Evolutionary conservation across 345 rosid species (phyloP).

Genomic region (Moricandia arvensis): DNA sequence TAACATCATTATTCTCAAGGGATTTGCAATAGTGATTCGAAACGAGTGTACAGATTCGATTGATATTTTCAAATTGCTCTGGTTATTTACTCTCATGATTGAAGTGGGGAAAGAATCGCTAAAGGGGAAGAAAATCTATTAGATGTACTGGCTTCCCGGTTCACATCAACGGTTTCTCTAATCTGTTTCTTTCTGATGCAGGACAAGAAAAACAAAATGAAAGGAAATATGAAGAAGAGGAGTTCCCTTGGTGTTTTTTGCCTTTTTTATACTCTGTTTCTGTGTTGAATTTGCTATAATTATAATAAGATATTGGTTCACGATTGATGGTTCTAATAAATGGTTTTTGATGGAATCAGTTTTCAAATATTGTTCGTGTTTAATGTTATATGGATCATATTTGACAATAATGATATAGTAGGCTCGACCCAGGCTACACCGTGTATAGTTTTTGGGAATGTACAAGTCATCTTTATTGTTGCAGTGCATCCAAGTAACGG

Average conservation of each 20-base stretch:
- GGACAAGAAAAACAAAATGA: no score
- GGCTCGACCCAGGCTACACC: neutral
- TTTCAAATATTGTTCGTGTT: neutral
- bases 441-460: neutral
- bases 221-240: neutral
- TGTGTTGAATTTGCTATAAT: neutral
- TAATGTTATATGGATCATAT: neutral
- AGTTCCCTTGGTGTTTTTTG: neutral
- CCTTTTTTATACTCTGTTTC: neutral
- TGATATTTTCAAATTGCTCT: no score
- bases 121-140: no score
- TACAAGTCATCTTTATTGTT: neutral
- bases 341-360: neutral
- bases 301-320: neutral
- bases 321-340: neutral
- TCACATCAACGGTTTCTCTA: no score
- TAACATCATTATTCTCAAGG: no score
- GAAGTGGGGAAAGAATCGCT: no score
- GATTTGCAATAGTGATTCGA: no score
- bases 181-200: neutral
- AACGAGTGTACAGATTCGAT: no score
- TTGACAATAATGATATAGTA: neutral
- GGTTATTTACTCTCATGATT: no score
- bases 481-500: no score
- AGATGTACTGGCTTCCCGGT: neutral